Conservation (phyloP, 2,329 filamentous ascomycete species). For the Penicillium thymicola region DNA sequence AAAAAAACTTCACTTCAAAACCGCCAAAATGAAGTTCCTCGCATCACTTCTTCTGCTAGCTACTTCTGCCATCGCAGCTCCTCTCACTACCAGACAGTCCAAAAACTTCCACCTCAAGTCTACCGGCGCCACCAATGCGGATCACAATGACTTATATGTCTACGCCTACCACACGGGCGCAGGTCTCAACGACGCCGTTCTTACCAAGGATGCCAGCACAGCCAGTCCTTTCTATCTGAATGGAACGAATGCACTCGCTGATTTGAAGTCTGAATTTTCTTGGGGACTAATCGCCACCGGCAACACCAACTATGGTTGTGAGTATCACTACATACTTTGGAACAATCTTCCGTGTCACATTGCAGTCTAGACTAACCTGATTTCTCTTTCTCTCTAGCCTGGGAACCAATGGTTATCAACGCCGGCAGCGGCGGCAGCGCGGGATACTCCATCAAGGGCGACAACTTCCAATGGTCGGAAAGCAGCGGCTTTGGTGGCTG, state of each 20-base stretch:
- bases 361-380: neutral
- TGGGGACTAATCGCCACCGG: conserved; percentile 32
- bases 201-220: conserved; percentile 21
- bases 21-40: conserved; percentile 31
- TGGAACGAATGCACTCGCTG: conserved; percentile 32
- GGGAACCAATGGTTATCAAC: conserved; percentile 37
- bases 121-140: conserved; percentile 19
- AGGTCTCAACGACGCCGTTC: conserved; percentile 39
- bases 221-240: conserved; percentile 34
- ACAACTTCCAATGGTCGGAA: conserved; percentile 28
- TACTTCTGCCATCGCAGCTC: conserved; percentile 28
- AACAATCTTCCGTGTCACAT: neutral
- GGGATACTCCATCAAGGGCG: conserved; percentile 32
- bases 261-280: conserved; percentile 26
- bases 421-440: conserved; percentile 25
- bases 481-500: conserved; percentile 38
- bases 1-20: neutral
- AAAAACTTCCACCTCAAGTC: conserved; percentile 38
- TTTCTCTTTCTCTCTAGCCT: conserved; percentile 26
- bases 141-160: conserved; percentile 38
- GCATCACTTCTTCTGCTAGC: conserved; percentile 28
- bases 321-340: conserved; percentile 15
- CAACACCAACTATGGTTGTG: conserved; percentile 36
- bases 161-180: conserved; percentile 42
- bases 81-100: conserved; percentile 13